Conservation (phyloP, 768 basidiomycete genomes). For the Lentinula sp. region DNA sequence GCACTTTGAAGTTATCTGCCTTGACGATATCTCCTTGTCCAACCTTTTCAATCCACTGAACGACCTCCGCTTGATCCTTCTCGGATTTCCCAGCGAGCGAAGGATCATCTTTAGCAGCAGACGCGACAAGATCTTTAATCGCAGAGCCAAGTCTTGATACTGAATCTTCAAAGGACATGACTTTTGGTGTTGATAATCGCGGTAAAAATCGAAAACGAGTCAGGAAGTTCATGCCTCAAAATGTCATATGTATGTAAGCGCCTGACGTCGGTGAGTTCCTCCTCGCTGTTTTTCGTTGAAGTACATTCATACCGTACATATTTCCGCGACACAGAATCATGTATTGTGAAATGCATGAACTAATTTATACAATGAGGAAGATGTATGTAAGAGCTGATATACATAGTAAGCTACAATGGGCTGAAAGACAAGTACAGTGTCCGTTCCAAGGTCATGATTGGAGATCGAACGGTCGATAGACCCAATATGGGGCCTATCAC, state of each 20-base stretch:
- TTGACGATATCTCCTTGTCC: conserved; percentile 41
- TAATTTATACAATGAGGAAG: not conserved
- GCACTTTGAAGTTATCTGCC: conserved; percentile 46
- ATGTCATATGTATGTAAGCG: not conserved
- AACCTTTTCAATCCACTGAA: conserved; percentile 66
- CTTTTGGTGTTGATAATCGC: conserved; percentile 24
- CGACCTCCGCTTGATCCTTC: conserved; percentile 57
- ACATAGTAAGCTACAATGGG: too few species aligned
- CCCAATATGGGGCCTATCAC: too few species aligned
- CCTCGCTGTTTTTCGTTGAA: too few species aligned
- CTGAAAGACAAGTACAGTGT: too few species aligned
- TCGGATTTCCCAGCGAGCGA: conserved; percentile 47
- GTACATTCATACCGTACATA: too few species aligned
- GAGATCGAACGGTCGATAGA: too few species aligned
- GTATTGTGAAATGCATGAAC: too few species aligned
- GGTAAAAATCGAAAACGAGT: conserved; percentile 32
- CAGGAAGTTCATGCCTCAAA: conserved; percentile 17
- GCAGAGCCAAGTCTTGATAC: conserved; percentile 40
- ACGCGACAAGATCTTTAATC: conserved; percentile 52
- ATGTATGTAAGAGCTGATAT: not conserved
- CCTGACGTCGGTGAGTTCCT: not conserved
- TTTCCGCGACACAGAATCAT: too few species aligned
- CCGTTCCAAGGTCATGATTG: too few species aligned
- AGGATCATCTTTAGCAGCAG: conserved; percentile 36
- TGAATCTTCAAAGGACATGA: conserved; percentile 51